Evolutionary conservation across 2,329 filamentous ascomycete species (phyloP).

Genomic region (Penicillium sp.): DNA sequence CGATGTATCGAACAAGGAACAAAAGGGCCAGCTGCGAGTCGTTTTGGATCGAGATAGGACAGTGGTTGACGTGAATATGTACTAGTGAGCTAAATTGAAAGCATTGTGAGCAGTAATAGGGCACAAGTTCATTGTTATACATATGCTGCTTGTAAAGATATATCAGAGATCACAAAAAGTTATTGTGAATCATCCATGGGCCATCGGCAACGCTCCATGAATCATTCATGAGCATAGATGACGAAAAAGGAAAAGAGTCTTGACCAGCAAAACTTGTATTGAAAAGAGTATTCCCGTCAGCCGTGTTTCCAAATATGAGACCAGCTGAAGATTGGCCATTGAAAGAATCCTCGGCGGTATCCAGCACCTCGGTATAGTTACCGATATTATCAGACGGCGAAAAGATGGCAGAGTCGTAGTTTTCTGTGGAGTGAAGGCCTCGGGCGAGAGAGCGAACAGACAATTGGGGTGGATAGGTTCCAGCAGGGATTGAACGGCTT

Average conservation of each 20-base stretch:
- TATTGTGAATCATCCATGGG: constrained; percentile 35
- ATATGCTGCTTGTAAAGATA: neutral
- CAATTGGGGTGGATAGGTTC: neutral
- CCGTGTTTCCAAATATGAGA: constrained; percentile 22
- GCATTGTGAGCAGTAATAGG: neutral
- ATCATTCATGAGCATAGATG: constrained; percentile 24
- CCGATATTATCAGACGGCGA: neutral
- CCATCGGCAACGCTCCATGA: constrained; percentile 36
- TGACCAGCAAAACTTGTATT: constrained; percentile 12
- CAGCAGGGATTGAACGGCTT: neutral
- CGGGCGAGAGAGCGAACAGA: neutral
- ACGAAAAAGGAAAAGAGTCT: constrained; percentile 19
- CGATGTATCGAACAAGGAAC: neutral
- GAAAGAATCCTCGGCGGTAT: neutral
- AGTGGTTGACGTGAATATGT: constrained; percentile 1
- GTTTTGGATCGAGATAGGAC: constrained; percentile 12
- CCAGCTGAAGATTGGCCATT: constrained; percentile 17
- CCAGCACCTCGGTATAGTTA: neutral
- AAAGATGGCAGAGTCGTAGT: neutral
- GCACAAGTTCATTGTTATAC: neutral
- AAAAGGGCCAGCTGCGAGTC: constrained; percentile 14
- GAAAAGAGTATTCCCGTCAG: constrained; percentile 13
- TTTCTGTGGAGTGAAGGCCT: neutral
- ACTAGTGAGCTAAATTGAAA: neutral
- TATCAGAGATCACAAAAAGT: constrained; percentile 15